A percentile compares a stretch with the other conserved stretches of the same genome.
These are phyloP conservation scores for Mentha longifolia DNA, from an alignment of 257 asterid species.

Conservation along the genomic window DNA sequence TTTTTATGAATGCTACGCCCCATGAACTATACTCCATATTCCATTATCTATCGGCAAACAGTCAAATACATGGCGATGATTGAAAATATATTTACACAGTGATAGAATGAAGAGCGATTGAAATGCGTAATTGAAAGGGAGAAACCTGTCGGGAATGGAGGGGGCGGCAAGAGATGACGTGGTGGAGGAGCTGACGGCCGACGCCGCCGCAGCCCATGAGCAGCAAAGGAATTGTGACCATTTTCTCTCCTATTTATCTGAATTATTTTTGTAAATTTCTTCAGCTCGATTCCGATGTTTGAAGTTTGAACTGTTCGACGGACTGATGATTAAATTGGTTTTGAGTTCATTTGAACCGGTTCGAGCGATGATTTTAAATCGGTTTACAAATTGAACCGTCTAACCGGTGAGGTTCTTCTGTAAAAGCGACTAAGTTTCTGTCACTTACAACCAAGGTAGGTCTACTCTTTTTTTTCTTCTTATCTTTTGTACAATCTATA, in stretches of 20 bases:
- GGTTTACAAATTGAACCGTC: no score
- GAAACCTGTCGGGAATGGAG: constrained; percentile 76
- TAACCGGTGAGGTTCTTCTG: no score
- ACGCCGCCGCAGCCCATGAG: constrained; percentile 95
- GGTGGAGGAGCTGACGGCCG: constrained; percentile 88
- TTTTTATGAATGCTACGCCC: not conserved
- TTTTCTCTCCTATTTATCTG: constrained; percentile 18
- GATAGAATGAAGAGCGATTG: not conserved
- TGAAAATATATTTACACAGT: not conserved
- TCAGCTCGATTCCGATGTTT: constrained; percentile 17
- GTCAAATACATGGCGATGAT: not conserved
- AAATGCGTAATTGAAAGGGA: not conserved
- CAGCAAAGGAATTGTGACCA: constrained; percentile 62
- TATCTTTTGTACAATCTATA: no score
- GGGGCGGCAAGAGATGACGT: constrained; percentile 74
- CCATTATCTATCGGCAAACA: not conserved
- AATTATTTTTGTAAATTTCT: not conserved
- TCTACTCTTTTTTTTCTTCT: no score
- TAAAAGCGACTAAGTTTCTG: no score
- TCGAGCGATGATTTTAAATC: no score
- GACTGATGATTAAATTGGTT: not conserved
- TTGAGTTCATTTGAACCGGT: no score
- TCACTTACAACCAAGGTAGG: no score
- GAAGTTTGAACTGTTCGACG: constrained; percentile 1
- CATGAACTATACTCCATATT: not conserved